Percentiles rank a stretch among this genome's conserved stretches.
Evolutionary conservation across 208 protist genomes (phyloP).

Genomic region (Trichomonas vaginalis): DNA sequence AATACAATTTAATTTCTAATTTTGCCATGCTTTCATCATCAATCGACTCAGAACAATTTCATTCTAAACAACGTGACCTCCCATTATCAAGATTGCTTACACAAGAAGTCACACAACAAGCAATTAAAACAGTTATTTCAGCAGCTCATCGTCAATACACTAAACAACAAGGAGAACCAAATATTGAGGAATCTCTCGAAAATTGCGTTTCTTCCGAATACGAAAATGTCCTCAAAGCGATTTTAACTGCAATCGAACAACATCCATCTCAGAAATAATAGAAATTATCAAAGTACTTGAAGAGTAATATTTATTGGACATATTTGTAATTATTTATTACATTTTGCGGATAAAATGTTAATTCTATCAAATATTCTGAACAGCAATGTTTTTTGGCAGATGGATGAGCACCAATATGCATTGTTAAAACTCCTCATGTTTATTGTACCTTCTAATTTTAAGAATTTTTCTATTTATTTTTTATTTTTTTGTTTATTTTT

Average conservation of each 20-base stretch:
- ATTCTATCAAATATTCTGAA: too few relatives aligned
- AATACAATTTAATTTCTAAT: neutral
- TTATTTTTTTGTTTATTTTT: neutral
- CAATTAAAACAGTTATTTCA: neutral
- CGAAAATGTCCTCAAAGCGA: neutral
- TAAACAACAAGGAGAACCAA: neutral
- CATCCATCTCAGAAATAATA: neutral
- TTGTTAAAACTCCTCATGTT: neutral
- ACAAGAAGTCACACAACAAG: neutral
- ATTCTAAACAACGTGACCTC: neutral
- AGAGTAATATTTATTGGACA: too few relatives aligned
- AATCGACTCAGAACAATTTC: neutral
- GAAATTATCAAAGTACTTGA: too few relatives aligned
- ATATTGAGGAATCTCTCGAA: neutral
- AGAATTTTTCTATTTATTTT: neutral
- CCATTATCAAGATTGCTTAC: neutral
- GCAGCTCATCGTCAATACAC: neutral
- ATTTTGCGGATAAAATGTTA: too few relatives aligned
- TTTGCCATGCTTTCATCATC: constrained; percentile 11
- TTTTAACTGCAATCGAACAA: neutral
- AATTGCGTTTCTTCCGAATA: neutral
- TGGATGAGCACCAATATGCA: neutral
- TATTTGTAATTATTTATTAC: too few relatives aligned
- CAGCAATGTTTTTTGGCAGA: too few relatives aligned
- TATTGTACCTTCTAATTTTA: neutral